Conservation (phyloP, 2,329 filamentous ascomycete species). For the Knufia fluminis region DNA sequence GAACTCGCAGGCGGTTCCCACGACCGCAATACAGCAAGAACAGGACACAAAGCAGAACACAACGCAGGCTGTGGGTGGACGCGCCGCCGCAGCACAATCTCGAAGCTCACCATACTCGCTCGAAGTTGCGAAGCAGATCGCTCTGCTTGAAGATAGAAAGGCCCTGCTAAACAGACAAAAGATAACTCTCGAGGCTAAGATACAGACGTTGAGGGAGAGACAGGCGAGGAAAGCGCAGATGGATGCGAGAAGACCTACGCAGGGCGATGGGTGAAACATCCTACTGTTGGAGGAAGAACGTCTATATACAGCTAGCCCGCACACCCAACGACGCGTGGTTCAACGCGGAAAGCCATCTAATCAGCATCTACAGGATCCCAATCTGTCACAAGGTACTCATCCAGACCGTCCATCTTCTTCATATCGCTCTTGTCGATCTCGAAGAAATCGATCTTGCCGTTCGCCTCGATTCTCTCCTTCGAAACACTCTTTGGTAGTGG, state of each 20-base stretch:
- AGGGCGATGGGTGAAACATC: not conserved
- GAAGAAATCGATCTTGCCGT: constrained; percentile 48
- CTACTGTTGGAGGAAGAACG: too few relatives aligned
- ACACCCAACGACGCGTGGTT: too few relatives aligned
- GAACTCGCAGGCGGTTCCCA: not conserved
- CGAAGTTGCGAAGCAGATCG: constrained; percentile 5
- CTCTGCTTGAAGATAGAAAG: constrained; percentile 8
- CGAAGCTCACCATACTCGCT: not conserved
- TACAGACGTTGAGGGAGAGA: constrained; percentile 5
- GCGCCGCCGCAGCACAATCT: not conserved
- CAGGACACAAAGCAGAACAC: not conserved
- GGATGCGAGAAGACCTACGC: constrained; percentile 7
- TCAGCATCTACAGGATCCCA: constrained; percentile 30
- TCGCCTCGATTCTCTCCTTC: constrained; percentile 54
- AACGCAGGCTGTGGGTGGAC: not conserved
- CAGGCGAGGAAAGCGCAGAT: constrained; percentile 3
- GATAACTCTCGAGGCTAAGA: constrained; percentile 2
- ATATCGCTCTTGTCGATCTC: constrained; percentile 19
- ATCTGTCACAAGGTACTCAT: constrained; percentile 66
- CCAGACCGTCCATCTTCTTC: constrained; percentile 52
- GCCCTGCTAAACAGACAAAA: constrained; percentile 7
- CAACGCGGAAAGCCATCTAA: not conserved
- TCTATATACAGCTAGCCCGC: too few relatives aligned
- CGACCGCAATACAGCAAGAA: not conserved
- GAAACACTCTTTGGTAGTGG: constrained; percentile 64